Percentiles rank a stretch among this genome's conserved stretches.
These are phyloP conservation scores for Jatropha multifida DNA, from an alignment of 441 rosid genomes.

Conservation along the genomic window DNA sequence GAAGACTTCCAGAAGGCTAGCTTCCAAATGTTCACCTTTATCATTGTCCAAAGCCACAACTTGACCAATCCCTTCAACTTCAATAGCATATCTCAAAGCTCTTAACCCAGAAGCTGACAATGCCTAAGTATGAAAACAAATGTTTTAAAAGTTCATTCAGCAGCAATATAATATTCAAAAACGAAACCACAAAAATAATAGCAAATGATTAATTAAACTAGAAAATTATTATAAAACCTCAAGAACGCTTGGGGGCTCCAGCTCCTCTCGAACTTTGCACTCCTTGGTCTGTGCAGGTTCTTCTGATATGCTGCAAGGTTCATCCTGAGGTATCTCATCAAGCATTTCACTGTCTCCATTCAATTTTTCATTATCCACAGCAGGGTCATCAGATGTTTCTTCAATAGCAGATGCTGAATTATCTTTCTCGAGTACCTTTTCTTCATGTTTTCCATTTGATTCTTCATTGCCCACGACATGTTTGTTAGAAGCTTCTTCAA, in stretches of 20 bases:
- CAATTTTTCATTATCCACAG: constrained; percentile 33
- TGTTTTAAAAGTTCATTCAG: constrained; percentile 3
- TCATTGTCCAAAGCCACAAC: constrained; percentile 97
- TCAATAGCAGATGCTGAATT: constrained; percentile 34
- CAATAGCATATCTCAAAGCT: constrained; percentile 90
- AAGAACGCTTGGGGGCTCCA: constrained; percentile 84
- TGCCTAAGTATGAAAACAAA: constrained; percentile 51
- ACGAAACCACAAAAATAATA: not conserved
- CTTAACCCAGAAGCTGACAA: constrained; percentile 94
- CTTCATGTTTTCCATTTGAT: constrained; percentile 43
- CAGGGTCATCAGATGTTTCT: constrained; percentile 35
- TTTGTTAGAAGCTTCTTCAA: constrained; percentile 35
- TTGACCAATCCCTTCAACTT: constrained; percentile 87
- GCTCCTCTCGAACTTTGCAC: constrained; percentile 49
- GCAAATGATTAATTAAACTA: constrained; percentile 5
- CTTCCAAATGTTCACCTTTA: constrained; percentile 46
- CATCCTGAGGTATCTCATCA: constrained; percentile 43
- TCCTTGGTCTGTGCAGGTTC: constrained; percentile 43
- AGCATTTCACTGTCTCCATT: constrained; percentile 50
- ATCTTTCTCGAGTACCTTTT: constrained; percentile 44
- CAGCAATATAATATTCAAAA: not conserved
- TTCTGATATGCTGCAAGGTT: constrained; percentile 37
- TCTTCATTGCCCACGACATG: constrained; percentile 34
- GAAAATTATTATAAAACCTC: constrained; percentile 55
- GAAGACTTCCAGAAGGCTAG: constrained; percentile 9